Percentiles rank a stretch among this genome's conserved stretches.
phyloP scores from a whole-genome alignment of 2,329 filamentous ascomycete genomes.

The Beauveria sp. region DNA sequence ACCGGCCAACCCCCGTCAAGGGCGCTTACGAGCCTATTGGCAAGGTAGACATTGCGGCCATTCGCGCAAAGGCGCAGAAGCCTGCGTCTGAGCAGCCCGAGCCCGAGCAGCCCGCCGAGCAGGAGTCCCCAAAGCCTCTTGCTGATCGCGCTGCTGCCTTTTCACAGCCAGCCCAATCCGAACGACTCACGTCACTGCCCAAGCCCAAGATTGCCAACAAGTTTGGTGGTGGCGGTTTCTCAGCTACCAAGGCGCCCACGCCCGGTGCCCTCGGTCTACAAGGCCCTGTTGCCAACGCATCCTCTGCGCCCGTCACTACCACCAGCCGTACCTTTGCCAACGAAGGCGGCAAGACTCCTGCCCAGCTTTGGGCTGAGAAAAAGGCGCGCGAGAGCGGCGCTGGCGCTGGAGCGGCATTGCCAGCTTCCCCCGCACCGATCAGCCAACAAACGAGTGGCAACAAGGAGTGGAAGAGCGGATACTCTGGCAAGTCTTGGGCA shows the following conservation, averaged over 20 bases:
- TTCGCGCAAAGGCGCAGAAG: constrained; percentile 74
- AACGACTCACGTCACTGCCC: constrained; percentile 76
- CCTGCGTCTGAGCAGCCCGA: constrained; percentile 34
- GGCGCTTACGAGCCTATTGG: constrained; percentile 91
- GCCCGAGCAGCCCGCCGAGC: constrained; percentile 18
- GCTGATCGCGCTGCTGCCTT: constrained; percentile 74
- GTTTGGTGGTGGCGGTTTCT: constrained; percentile 68
- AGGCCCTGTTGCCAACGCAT: constrained; percentile 46
- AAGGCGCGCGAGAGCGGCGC: constrained; percentile 72
- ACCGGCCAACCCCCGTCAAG: constrained; percentile 78
- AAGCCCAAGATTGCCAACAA: constrained; percentile 94
- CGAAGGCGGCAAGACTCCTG: constrained; percentile 89
- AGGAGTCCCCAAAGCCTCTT: constrained; percentile 49
- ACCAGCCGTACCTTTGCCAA: constrained; percentile 93
- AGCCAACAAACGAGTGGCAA: constrained; percentile 64
- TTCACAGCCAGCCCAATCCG: constrained; percentile 51
- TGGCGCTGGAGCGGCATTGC: constrained; percentile 32
- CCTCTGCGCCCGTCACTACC: constrained; percentile 57
- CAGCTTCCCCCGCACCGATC: constrained; percentile 44
- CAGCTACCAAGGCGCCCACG: constrained; percentile 81
- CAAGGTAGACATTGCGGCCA: constrained; percentile 94
- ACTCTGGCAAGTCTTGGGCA: constrained; percentile 83
- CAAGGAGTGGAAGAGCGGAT: constrained; percentile 81
- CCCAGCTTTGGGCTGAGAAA: constrained; percentile 95
- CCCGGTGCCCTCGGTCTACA: constrained; percentile 62